A percentile compares a stretch with the other conserved stretches of the same genome.
Conservation (phyloP, 2,329 filamentous ascomycete genomes). For the Thermoascus crustaceus region DNA sequence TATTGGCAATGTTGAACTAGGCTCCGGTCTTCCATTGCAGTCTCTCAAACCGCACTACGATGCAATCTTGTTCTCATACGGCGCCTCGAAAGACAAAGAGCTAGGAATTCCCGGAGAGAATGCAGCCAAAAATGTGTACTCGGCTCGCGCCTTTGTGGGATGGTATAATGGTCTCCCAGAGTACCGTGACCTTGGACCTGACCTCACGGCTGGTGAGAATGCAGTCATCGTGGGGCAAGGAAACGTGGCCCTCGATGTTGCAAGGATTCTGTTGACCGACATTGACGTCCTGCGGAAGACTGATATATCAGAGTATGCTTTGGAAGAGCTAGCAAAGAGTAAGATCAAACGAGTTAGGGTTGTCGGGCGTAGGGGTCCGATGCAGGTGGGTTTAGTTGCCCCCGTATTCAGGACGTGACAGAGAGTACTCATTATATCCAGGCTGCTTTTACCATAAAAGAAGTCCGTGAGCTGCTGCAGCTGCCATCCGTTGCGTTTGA, state of each 20-base stretch:
- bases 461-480: conserved; percentile 78
- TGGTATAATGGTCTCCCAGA: conserved; percentile 98
- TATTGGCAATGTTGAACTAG: conserved; percentile 79
- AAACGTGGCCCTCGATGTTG: conserved; percentile 91
- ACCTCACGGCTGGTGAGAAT: conserved; percentile 66
- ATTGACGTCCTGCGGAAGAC: conserved; percentile 67
- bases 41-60: conserved; percentile 76
- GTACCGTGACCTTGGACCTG: conserved; percentile 62
- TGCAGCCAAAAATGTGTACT: conserved; percentile 63
- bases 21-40: conserved; percentile 58
- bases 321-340: conserved; percentile 64
- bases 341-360: conserved; percentile 71
- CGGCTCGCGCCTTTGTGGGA: conserved; percentile 86
- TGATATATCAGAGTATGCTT: conserved; percentile 79
- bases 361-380: conserved; percentile 79
- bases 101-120: conserved; percentile 71
- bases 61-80: conserved; percentile 86
- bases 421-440: conserved; percentile 26
- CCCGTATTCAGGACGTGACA: neutral
- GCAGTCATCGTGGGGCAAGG: conserved; percentile 89
- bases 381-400: conserved; percentile 54
- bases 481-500: conserved; percentile 64
- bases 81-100: conserved; percentile 72
- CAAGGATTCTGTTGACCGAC: conserved; percentile 72
- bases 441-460: conserved; percentile 93